These are phyloP conservation scores for Collybia sordida DNA, from an alignment of 768 basidiomycete genomes.

Conservation along the genomic window DNA sequence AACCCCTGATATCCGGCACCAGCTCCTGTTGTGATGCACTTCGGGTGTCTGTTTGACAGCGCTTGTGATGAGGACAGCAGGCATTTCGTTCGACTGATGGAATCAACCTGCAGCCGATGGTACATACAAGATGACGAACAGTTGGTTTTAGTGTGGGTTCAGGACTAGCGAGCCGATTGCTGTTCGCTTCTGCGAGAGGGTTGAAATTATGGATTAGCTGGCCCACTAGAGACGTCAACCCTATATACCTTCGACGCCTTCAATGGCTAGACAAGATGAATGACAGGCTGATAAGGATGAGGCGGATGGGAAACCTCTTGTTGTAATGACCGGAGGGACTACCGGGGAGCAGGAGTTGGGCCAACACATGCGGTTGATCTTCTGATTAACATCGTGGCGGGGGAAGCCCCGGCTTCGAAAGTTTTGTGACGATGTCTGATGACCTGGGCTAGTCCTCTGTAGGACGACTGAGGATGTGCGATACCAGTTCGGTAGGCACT, in stretches of 20 bases:
- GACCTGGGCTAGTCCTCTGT: slow-evolving; percentile 11
- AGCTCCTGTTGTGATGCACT: slow-evolving; percentile 8
- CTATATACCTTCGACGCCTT: slow-evolving; percentile 6
- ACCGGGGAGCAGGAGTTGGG: slow-evolving; percentile 35
- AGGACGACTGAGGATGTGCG: slow-evolving; percentile 9
- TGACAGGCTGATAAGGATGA: slow-evolving; percentile 12
- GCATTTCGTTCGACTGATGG: slow-evolving; percentile 9
- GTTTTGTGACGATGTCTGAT: slow-evolving; percentile 20
- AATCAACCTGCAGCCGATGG: slow-evolving; percentile 22
- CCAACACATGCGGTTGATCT: slow-evolving; percentile 29
- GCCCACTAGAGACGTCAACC: slow-evolving; percentile 3
- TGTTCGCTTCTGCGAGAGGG: slow-evolving; percentile 24
- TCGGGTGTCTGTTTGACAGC: slow-evolving; percentile 15
- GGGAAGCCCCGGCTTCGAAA: slow-evolving; percentile 46
- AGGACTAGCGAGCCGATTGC: slow-evolving; percentile 30
- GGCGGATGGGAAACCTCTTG: slow-evolving; percentile 23
- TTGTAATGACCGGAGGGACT: slow-evolving; percentile 31
- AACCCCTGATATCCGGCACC: slow-evolving; percentile 2
- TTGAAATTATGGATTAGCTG: not conserved
- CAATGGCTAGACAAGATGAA: slow-evolving; percentile 17
- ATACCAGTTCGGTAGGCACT: slow-evolving; percentile 6
- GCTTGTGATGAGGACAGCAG: slow-evolving; percentile 17
- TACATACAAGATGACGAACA: slow-evolving; percentile 31
- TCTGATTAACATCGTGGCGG: slow-evolving; percentile 27
- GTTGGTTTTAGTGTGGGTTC: slow-evolving; percentile 14